Evolutionary conservation across 2,329 filamentous ascomycete genomes (phyloP).

Genomic region (Emergomyces orientalis): DNA sequence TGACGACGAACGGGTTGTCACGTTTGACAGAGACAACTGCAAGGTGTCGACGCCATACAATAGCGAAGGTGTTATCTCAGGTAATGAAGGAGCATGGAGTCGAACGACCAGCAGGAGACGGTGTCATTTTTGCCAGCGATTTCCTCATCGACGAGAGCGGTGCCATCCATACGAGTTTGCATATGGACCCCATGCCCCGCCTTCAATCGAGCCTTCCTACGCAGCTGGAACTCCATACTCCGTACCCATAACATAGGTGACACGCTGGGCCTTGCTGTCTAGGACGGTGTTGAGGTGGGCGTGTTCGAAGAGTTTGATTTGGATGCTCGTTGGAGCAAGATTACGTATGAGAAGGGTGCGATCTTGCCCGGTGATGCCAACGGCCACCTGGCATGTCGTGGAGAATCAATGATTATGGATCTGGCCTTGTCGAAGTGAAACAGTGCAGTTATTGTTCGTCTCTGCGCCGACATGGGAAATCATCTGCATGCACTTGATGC

Average conservation of each 20-base stretch:
- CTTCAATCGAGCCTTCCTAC: background rate
- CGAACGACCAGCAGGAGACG: background rate
- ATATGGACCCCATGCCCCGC: background rate
- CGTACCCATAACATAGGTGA: background rate
- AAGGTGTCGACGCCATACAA: too few relatives aligned
- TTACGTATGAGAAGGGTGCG: background rate
- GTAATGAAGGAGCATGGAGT: background rate
- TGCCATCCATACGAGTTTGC: background rate
- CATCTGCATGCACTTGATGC: background rate
- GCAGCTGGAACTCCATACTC: background rate
- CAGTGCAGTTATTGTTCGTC: background rate
- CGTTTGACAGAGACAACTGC: too few relatives aligned
- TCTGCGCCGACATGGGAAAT: background rate
- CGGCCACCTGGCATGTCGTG: background rate
- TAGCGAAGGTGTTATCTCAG: background rate
- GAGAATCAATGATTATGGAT: background rate
- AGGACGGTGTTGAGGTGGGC: background rate
- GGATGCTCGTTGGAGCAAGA: background rate
- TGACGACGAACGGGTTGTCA: too few relatives aligned
- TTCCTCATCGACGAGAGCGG: background rate
- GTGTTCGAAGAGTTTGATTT: background rate
- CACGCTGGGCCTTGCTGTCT: background rate
- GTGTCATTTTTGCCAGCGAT: background rate
- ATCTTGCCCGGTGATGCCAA: background rate
- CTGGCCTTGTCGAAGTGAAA: background rate